Percentiles rank a stretch among this genome's conserved stretches.
phyloP scores from a whole-genome alignment of 139 green algal species.

The Chlorella sp. region DNA sequence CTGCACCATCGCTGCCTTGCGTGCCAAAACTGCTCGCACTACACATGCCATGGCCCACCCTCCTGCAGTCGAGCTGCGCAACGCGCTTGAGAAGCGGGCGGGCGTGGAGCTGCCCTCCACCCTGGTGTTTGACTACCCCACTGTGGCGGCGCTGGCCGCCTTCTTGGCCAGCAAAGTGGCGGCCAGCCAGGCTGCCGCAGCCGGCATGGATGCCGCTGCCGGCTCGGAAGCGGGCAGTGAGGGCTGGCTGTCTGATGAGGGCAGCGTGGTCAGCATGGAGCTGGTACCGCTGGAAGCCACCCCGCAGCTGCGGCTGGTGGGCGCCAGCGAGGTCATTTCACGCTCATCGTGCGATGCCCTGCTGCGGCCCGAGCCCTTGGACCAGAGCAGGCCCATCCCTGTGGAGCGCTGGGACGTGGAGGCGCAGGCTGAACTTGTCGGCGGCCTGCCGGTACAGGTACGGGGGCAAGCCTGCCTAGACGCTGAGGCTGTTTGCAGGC shows the following conservation, averaged over 20 bases:
- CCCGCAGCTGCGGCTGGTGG: constrained; percentile 17
- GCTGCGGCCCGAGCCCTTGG: not conserved
- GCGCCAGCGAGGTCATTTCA: constrained; percentile 4
- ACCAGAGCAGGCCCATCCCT: constrained; percentile 46
- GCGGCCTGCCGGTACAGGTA: constrained; percentile 52
- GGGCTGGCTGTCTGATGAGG: constrained; percentile 8
- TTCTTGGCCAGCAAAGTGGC: constrained; percentile 38
- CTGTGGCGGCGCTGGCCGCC: constrained; percentile 42
- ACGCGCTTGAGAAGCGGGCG: constrained; percentile 43
- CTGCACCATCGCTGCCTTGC: not conserved
- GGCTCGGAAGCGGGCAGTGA: not conserved
- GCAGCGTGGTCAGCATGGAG: not conserved
- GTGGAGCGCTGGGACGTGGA: constrained; percentile 62
- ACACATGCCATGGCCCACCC: not conserved
- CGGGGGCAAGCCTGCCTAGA: too few relatives aligned
- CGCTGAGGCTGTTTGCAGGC: too few relatives aligned
- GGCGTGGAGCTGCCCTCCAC: constrained; percentile 49
- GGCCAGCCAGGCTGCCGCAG: not conserved
- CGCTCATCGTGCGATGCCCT: constrained; percentile 16
- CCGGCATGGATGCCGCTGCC: not conserved
- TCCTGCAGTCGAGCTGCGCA: constrained; percentile 41
- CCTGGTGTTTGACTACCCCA: constrained; percentile 69
- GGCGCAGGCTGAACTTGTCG: constrained; percentile 8
- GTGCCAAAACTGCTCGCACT: not conserved
- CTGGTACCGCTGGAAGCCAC: not conserved